Evolutionary conservation across 2,329 filamentous ascomycete species (phyloP).

Genomic region (Fusarium floridanum): DNA sequence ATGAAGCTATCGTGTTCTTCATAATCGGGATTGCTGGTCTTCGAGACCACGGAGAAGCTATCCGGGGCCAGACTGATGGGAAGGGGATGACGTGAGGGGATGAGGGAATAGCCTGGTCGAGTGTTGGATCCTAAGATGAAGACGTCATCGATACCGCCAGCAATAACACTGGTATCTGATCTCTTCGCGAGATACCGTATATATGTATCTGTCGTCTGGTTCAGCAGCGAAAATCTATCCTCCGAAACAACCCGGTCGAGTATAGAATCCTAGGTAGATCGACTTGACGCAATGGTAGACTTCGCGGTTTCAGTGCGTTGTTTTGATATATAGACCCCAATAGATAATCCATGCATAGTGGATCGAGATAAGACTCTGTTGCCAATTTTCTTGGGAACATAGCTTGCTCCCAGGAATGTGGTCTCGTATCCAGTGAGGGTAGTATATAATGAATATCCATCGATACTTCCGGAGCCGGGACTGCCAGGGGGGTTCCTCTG

Average conservation of each 20-base stretch:
- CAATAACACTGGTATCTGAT: too few relatives aligned
- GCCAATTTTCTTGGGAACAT: too few relatives aligned
- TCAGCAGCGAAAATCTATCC: too few relatives aligned
- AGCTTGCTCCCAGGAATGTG: background rate
- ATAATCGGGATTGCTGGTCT: background rate
- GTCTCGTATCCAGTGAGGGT: background rate
- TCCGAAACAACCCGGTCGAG: background rate
- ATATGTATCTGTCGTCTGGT: too few relatives aligned
- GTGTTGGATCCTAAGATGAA: background rate
- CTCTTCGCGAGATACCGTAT: too few relatives aligned
- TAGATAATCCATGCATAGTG: background rate
- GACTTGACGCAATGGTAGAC: background rate
- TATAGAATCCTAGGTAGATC: background rate
- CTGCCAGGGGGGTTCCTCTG: background rate
- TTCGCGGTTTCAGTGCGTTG: background rate
- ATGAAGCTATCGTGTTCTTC: background rate
- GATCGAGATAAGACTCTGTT: background rate
- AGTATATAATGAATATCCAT: background rate
- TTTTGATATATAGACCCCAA: background rate
- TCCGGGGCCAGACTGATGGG: background rate
- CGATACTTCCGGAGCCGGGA: background rate
- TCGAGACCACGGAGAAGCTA: background rate
- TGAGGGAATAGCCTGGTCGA: background rate
- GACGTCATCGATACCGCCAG: too few relatives aligned
- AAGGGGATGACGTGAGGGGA: background rate